A percentile compares a stretch with the other conserved stretches of the same genome.
These are phyloP conservation scores for Barbatosphaeria neglecta DNA, from an alignment of 495 filamentous ascomycete species.

Conservation along the genomic window DNA sequence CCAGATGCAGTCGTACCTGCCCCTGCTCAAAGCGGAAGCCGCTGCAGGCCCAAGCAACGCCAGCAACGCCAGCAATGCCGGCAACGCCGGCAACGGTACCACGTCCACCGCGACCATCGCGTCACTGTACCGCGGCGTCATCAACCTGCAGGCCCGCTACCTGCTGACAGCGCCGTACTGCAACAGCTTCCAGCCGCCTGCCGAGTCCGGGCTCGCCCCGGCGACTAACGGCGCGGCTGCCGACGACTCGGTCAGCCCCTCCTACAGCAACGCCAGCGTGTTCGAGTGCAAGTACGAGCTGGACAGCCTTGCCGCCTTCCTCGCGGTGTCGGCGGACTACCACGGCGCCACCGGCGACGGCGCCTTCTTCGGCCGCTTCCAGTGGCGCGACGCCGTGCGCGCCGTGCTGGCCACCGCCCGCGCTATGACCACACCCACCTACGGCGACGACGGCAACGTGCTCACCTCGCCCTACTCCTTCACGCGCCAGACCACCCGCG, in stretches of 20 bases:
- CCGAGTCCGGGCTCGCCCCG: slow-evolving; percentile 34
- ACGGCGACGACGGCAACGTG: slow-evolving; percentile 41
- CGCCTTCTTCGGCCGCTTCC: slow-evolving; percentile 43
- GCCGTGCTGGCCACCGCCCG: slow-evolving; percentile 36
- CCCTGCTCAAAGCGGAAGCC: slow-evolving; percentile 40
- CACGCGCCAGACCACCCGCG: slow-evolving; percentile 34
- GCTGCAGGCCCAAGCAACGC: no score
- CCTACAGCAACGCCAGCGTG: slow-evolving; percentile 11
- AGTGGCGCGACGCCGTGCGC: slow-evolving; percentile 41
- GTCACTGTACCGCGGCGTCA: slow-evolving; percentile 48
- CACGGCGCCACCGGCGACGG: slow-evolving; percentile 46
- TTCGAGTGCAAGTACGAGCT: slow-evolving; percentile 54
- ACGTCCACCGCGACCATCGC: slow-evolving; percentile 37
- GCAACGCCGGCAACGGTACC: no score
- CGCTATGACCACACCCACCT: slow-evolving; percentile 45
- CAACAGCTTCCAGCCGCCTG: slow-evolving; percentile 53
- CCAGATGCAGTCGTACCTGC: slow-evolving; percentile 53
- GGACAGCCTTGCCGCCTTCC: slow-evolving; percentile 55
- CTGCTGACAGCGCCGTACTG: slow-evolving; percentile 48
- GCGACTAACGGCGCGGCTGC: slow-evolving; percentile 16
- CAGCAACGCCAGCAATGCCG: no score
- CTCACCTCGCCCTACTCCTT: slow-evolving; percentile 45
- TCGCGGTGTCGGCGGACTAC: slow-evolving; percentile 48
- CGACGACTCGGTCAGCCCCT: slow-evolving; percentile 12
- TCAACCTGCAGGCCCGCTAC: slow-evolving; percentile 56